These are phyloP conservation scores for Dothideomycetes sp. DNA, from an alignment of 2,329 filamentous ascomycete species.

Conservation along the genomic window DNA sequence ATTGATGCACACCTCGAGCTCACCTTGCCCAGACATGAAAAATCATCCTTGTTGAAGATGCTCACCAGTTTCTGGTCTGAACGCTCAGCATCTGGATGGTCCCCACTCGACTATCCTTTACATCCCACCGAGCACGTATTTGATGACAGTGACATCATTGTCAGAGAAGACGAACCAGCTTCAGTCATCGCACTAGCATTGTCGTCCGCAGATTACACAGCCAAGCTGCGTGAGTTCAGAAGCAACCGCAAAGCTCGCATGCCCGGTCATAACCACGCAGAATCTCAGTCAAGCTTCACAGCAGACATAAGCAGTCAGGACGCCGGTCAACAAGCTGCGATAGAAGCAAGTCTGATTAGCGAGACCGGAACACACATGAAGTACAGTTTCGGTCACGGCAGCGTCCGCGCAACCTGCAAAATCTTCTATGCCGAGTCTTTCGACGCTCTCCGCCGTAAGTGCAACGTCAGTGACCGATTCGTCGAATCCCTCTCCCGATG, in stretches of 20 bases:
- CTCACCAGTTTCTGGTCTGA: conserved; percentile 98
- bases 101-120: conserved; percentile 83
- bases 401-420: conserved; percentile 94
- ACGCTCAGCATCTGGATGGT: conserved; percentile 90
- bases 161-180: conserved; percentile 93
- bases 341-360: conserved; percentile 77
- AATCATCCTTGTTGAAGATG: conserved; percentile 88
- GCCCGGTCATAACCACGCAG: conserved; percentile 21
- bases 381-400: conserved; percentile 88
- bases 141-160: conserved; percentile 91
- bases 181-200: conserved; percentile 91
- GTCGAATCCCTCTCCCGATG: conserved; percentile 92
- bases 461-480: conserved; percentile 85
- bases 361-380: conserved; percentile 87
- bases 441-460: conserved; percentile 85
- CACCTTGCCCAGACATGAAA: conserved; percentile 85
- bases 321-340: conserved; percentile 52
- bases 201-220: conserved; percentile 76
- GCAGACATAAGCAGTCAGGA: conserved; percentile 8
- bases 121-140: conserved; percentile 81
- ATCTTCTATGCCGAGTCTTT: conserved; percentile 99
- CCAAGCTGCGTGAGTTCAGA: conserved; percentile 60
- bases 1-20: conserved; percentile 51
- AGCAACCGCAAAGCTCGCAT: conserved; percentile 18
- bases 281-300: conserved; percentile 17